A percentile compares a stretch with the other conserved stretches of the same genome.
Conservation (phyloP, 306 rosid genomes). For the Hylodesmum podocarpum region DNA sequence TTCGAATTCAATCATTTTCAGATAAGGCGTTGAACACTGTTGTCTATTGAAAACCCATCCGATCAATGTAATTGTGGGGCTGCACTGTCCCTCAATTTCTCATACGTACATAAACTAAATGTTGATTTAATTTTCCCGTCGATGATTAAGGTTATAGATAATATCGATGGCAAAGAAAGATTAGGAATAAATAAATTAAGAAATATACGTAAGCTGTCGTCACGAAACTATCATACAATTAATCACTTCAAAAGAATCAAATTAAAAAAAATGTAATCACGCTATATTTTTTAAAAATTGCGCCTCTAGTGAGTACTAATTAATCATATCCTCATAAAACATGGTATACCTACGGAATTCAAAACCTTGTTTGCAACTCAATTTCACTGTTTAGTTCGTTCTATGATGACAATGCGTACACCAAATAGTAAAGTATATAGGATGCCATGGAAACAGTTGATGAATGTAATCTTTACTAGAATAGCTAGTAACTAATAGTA, state of each 20-base stretch:
- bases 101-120: slow-evolving; percentile 3
- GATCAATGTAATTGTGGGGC: slow-evolving; percentile 43
- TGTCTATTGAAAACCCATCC: slow-evolving; percentile 29
- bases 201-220: neutral
- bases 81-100: slow-evolving; percentile 46
- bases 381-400: too few species aligned
- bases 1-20: slow-evolving; percentile 42
- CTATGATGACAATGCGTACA: too few species aligned
- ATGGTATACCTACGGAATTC: too few species aligned
- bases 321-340: too few species aligned
- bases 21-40: slow-evolving; percentile 30
- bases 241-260: neutral
- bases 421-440: too few species aligned
- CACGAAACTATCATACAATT: neutral
- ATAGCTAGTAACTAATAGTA: too few species aligned
- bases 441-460: too few species aligned
- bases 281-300: too few species aligned
- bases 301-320: too few species aligned
- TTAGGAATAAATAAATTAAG: neutral
- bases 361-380: too few species aligned
- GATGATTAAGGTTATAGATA: neutral
- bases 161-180: neutral
- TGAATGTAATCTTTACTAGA: too few species aligned
- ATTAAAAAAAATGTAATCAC: too few species aligned
- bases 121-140: slow-evolving; percentile 15